phyloP scores from a whole-genome alignment of 2,329 filamentous ascomycete genomes.

The Venturia nashicola region DNA sequence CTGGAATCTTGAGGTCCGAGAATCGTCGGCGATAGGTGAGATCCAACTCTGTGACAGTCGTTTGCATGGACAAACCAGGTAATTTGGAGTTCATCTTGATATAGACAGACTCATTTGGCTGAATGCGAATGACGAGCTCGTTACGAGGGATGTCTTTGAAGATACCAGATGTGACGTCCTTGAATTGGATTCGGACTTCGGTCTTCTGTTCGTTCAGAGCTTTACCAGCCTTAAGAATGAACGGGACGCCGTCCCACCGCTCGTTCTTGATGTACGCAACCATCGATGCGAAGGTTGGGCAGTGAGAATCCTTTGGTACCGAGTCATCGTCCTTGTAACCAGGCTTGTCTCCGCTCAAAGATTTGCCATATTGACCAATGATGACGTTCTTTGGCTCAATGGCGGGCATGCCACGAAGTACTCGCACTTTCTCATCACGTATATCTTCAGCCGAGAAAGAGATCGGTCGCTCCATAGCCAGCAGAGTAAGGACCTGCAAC shows the following conservation, averaged over 20 bases:
- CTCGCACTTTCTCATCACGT: conserved; percentile 87
- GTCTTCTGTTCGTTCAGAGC: conserved; percentile 99
- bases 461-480: conserved; percentile 96
- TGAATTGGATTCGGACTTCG: conserved; percentile 98
- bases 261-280: conserved; percentile 99
- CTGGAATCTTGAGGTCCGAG: conserved; percentile 97
- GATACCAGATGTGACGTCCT: conserved; percentile 97
- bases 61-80: conserved; percentile 97
- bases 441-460: conserved; percentile 98
- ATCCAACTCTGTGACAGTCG: conserved; percentile 94
- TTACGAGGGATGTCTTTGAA: conserved; percentile 99
- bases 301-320: conserved; percentile 91
- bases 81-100: conserved; percentile 99
- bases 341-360: conserved; percentile 89
- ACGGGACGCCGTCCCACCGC: conserved; percentile 96
- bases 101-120: conserved; percentile 98
- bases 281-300: conserved; percentile 95
- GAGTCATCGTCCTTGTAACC: conserved; percentile 98
- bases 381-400: conserved; percentile 99
- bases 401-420: conserved; percentile 80
- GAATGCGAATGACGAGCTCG: conserved; percentile 97
- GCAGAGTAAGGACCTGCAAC: conserved; percentile 86
- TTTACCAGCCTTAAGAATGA: conserved; percentile 99
- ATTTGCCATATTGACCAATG: conserved; percentile 96
- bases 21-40: conserved; percentile 96